phyloP scores from a whole-genome alignment of 108 stramenopile genomes.

The Cylindrotheca closterium region DNA sequence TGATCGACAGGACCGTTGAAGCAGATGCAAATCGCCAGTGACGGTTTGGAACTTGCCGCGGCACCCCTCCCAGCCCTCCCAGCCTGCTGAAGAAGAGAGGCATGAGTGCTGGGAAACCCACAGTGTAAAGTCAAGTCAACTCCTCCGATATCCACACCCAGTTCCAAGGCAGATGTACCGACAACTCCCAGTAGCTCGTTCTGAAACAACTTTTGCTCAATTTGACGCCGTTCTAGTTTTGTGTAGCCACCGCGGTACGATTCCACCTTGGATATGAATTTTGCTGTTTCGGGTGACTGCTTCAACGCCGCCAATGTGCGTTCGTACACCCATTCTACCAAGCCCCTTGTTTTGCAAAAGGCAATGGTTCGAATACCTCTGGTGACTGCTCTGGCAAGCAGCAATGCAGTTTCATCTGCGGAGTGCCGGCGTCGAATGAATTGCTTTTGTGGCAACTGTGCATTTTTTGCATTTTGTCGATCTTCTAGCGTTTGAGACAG shows the following conservation, averaged over 20 bases:
- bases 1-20: conserved; percentile 90
- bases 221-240: conserved; percentile 73
- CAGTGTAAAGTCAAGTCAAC: conserved; percentile 92
- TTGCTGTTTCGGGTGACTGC: conserved; percentile 34
- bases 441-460: not conserved
- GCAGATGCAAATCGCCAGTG: conserved; percentile 84
- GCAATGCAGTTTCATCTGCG: conserved; percentile 91
- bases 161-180: conserved; percentile 91
- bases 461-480: not conserved
- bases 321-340: conserved; percentile 94
- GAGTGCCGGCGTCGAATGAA: conserved; percentile 52
- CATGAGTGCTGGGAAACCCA: conserved; percentile 78
- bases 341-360: conserved; percentile 90
- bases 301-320: conserved; percentile 46
- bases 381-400: conserved; percentile 81
- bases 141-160: conserved; percentile 95
- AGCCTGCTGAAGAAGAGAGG: conserved; percentile 87
- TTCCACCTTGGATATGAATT: conserved; percentile 66
- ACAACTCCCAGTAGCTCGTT: conserved; percentile 87
- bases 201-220: conserved; percentile 89
- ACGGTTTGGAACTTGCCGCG: conserved; percentile 32
- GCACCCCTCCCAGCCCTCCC: conserved; percentile 94
- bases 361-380: conserved; percentile 85
- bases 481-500: not conserved
- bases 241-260: conserved; percentile 96